Conservation (phyloP, 306 rosid genomes). For the Acacia acuminata region DNA sequence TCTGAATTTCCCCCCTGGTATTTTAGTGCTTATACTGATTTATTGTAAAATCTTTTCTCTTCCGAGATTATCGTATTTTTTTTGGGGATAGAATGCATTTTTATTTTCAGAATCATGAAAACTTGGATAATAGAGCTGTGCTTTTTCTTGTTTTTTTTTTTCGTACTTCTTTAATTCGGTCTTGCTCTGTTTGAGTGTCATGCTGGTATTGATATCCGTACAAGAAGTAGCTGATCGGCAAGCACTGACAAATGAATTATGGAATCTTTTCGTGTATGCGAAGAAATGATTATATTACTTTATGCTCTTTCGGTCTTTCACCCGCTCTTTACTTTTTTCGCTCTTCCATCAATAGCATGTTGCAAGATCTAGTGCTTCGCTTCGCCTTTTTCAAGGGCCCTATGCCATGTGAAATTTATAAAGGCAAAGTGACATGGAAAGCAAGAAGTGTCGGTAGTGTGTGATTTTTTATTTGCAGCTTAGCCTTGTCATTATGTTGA, state of each 20-base stretch:
- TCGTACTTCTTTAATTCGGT: background rate
- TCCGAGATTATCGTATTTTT: background rate
- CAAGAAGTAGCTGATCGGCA: slow-evolving; percentile 42
- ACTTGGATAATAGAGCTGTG: slow-evolving; percentile 3
- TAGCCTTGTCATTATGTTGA: slow-evolving; percentile 30
- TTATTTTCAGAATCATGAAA: slow-evolving; percentile 10
- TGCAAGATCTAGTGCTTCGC: slow-evolving; percentile 42
- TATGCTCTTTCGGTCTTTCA: slow-evolving; percentile 16
- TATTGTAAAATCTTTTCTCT: slow-evolving; percentile 5
- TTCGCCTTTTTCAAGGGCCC: slow-evolving; percentile 12
- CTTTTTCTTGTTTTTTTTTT: background rate
- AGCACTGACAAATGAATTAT: slow-evolving; percentile 39
- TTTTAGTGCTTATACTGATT: background rate
- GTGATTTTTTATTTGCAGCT: slow-evolving; percentile 49
- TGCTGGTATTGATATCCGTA: slow-evolving; percentile 31
- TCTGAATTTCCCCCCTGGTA: background rate
- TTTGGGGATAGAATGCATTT: background rate
- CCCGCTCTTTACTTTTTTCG: slow-evolving; percentile 2
- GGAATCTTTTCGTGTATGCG: slow-evolving; percentile 50
- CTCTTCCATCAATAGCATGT: slow-evolving; percentile 18
- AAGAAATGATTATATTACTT: slow-evolving; percentile 52
- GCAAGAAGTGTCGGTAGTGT: slow-evolving; percentile 57
- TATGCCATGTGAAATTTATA: slow-evolving; percentile 57
- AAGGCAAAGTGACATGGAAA: slow-evolving; percentile 44
- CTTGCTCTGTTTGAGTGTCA: slow-evolving; percentile 3